These are phyloP conservation scores for Stemphylium vesicarium DNA, from an alignment of 2,329 filamentous ascomycete species.

Conservation along the genomic window DNA sequence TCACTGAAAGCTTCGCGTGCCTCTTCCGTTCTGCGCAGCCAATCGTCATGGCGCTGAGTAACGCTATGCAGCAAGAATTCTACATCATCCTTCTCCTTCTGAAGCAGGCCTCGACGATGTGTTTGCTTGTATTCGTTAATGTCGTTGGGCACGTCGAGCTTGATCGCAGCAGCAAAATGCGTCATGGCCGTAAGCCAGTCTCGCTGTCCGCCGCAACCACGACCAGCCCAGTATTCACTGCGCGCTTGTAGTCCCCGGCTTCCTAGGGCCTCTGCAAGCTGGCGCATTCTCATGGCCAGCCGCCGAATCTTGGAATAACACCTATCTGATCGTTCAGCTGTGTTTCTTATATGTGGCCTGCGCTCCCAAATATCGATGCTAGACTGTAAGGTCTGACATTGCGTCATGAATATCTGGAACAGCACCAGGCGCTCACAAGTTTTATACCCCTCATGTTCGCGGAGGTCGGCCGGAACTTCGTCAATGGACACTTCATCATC, in stretches of 20 bases:
- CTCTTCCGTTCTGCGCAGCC: background rate
- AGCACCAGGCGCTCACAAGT: conserved; percentile 9
- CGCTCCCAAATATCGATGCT: conserved; percentile 2
- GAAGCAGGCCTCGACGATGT: conserved; percentile 1
- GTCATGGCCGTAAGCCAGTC: conserved; percentile 13
- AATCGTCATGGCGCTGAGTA: background rate
- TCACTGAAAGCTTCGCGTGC: background rate
- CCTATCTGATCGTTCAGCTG: background rate
- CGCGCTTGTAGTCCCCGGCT: conserved; percentile 20
- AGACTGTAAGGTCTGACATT: conserved; percentile 20
- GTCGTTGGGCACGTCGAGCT: conserved; percentile 8
- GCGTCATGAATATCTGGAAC: conserved; percentile 16
- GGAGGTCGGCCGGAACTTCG: background rate
- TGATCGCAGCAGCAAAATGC: conserved; percentile 17
- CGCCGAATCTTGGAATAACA: conserved; percentile 8
- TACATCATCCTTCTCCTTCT: conserved; percentile 14
- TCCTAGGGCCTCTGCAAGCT: conserved; percentile 13
- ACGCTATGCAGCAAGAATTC: conserved; percentile 9
- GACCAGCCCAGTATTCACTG: conserved; percentile 29
- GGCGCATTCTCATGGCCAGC: conserved; percentile 12
- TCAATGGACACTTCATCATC: background rate
- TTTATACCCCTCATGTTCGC: background rate
- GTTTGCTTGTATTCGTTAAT: background rate
- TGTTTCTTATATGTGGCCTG: background rate
- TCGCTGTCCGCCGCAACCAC: conserved; percentile 14